Base-by-base conservation (phyloP, 805 yeast species). In the Teunomyces tritomae region DNA sequence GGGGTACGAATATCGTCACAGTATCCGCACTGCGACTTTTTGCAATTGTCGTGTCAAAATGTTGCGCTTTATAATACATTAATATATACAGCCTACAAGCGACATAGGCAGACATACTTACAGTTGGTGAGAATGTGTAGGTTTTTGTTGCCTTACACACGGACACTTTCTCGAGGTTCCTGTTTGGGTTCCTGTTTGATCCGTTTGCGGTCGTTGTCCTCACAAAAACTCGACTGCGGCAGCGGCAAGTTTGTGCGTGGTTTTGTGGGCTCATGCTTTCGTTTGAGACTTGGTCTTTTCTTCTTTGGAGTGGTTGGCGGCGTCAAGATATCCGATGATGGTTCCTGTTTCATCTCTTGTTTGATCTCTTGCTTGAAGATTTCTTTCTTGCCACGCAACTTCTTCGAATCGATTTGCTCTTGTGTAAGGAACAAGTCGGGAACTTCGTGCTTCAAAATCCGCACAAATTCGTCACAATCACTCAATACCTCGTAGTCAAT, bases 401-500 rank as follows among this genome's bases (percentile, higher is more conserved):
- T 71, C 66, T 70, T 70, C 27, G 72, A 63, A 53, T 73, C 77
- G 39, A 73, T 62, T 55, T 73, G 76, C 49, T 73, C 75, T 62
- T 83, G 88, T 3, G 78, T 73, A 59, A 76, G 71, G 70, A 86
- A 87, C 55, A 85, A 71, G 49, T 76, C 79, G 2, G 94, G 90
- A 5, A 82, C 65, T 36, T 80, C 76, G 4, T 51, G 47, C 53
- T 78, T 76, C 32, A 88, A 64, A 39, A 75, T 72, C 11, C 70
- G 65, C 24, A 90, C 85, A 82, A 95, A 92, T 20, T 74, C 74
- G 65, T 92, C 98, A 62, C 97, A 88, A 60, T 89, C 96, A 44
- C 83, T 69, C 44, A 80, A 66, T 3, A 92, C 77, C 58, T 90
- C 96, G 65, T 83, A 87, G 66, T 92, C 97, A 44, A 91, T 80